A percentile compares a stretch with the other conserved stretches of the same genome.
These are phyloP conservation scores for Myxozyma vanderwaltii DNA, from an alignment of 805 yeast species.

Conservation along the genomic window DNA sequence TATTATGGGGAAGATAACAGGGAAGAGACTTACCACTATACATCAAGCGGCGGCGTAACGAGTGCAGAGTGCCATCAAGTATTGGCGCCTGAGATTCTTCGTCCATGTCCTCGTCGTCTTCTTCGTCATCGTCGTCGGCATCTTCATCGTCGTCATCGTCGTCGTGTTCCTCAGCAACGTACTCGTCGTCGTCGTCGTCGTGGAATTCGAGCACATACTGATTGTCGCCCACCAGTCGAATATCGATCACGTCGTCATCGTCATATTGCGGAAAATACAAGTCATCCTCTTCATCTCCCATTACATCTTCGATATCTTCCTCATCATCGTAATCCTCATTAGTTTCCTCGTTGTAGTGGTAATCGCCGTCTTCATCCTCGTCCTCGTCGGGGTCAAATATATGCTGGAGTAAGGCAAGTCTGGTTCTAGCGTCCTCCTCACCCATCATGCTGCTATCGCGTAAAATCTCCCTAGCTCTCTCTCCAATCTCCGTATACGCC, in stretches of 20 bases:
- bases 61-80: background rate
- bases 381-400: background rate
- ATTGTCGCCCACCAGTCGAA: no score
- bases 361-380: constrained; percentile 22
- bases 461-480: background rate
- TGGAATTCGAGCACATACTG: constrained; percentile 7
- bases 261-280: constrained; percentile 6
- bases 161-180: constrained; percentile 24
- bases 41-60: constrained; percentile 4
- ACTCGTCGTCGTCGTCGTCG: constrained; percentile 11
- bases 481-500: background rate
- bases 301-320: constrained; percentile 14
- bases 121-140: constrained; percentile 13
- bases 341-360: constrained; percentile 7
- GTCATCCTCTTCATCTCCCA: constrained; percentile 20
- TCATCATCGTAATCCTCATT: constrained; percentile 12
- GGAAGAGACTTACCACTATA: constrained; percentile 8
- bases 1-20: constrained; percentile 14
- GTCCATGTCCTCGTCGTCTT: constrained; percentile 7
- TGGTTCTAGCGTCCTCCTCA: background rate
- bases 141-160: constrained; percentile 10
- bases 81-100: background rate
- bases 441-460: background rate
- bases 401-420: constrained; percentile 1
- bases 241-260: constrained; percentile 21